Conservation (phyloP, 495 filamentous ascomycete genomes). For the Talaromyces trachyspermus region DNA sequence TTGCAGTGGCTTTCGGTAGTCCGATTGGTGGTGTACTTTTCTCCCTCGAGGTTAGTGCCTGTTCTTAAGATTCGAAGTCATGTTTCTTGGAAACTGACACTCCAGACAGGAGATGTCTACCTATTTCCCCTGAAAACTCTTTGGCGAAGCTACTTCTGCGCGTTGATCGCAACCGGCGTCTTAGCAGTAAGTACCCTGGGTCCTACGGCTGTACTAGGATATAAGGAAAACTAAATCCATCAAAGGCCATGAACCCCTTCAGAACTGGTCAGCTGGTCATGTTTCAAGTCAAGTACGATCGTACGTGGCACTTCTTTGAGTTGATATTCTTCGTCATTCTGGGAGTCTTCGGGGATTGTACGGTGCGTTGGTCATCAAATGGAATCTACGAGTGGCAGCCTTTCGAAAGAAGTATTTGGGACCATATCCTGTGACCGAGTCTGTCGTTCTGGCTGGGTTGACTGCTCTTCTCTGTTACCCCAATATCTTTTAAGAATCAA, state of each 20-base stretch:
- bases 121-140: slow-evolving; percentile 93
- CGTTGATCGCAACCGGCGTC: slow-evolving; percentile 89
- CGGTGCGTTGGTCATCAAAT: slow-evolving; percentile 96
- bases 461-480: slow-evolving; percentile 93
- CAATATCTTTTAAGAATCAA: slow-evolving; percentile 95
- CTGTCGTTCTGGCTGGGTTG: slow-evolving; percentile 69
- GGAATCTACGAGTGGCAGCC: slow-evolving; percentile 85
- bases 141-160: slow-evolving; percentile 98
- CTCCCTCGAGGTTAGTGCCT: slow-evolving; percentile 68
- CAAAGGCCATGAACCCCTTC: slow-evolving; percentile 87
- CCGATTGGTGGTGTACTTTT: slow-evolving; percentile 96
- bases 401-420: slow-evolving; percentile 93
- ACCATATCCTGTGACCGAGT: slow-evolving; percentile 81
- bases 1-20: slow-evolving; percentile 94
- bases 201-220: background rate
- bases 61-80: background rate
- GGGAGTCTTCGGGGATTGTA: slow-evolving; percentile 94
- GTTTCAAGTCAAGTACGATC: slow-evolving; percentile 96
- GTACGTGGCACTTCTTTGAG: slow-evolving; percentile 97
- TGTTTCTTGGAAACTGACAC: slow-evolving; percentile 15
- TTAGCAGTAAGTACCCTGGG: slow-evolving; percentile 53
- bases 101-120: slow-evolving; percentile 78
- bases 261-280: slow-evolving; percentile 98
- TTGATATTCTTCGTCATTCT: slow-evolving; percentile 86
- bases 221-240: slow-evolving; percentile 6